Percentiles rank a stretch among this genome's conserved stretches.
Evolutionary conservation across 495 filamentous ascomycete species (phyloP).

Genomic region (Hypoxylon subgilvum): DNA sequence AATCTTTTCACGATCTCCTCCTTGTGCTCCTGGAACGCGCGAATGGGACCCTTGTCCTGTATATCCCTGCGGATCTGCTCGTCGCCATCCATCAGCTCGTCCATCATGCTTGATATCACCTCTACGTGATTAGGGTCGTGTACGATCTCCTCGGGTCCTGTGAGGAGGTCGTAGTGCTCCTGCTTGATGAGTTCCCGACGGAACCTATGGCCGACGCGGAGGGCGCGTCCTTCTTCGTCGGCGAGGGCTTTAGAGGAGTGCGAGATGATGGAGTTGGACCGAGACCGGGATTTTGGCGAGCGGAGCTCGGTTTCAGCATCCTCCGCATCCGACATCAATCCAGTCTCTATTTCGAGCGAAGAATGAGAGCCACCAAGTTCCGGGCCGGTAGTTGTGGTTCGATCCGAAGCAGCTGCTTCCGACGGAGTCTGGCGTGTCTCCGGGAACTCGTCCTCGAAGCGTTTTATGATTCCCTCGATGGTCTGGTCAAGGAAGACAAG

Average conservation of each 20-base stretch:
- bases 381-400: slow-evolving; percentile 47
- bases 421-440: slow-evolving; percentile 72
- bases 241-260: slow-evolving; percentile 78
- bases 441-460: slow-evolving; percentile 95
- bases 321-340: slow-evolving; percentile 47
- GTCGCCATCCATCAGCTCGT: slow-evolving; percentile 63
- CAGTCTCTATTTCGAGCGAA: slow-evolving; percentile 37
- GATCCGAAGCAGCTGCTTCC: slow-evolving; percentile 42
- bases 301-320: slow-evolving; percentile 46
- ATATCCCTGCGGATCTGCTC: slow-evolving; percentile 64
- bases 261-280: slow-evolving; percentile 78
- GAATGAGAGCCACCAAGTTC: slow-evolving; percentile 37
- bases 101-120: slow-evolving; percentile 65
- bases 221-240: slow-evolving; percentile 87
- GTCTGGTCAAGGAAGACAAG: slow-evolving; percentile 91
- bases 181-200: slow-evolving; percentile 62
- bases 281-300: slow-evolving; percentile 57
- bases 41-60: slow-evolving; percentile 60
- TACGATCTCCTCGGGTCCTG: slow-evolving; percentile 54
- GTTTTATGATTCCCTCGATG: slow-evolving; percentile 85
- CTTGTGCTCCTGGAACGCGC: slow-evolving; percentile 63
- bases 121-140: slow-evolving; percentile 61
- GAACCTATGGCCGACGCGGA: slow-evolving; percentile 82
- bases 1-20: slow-evolving; percentile 58
- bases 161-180: slow-evolving; percentile 53